Evolutionary conservation across 1,139 yeast genomes (phyloP), one percentile per base, ranked within the genome.

Genomic region (Magnusiomyces clavatus): DNA sequence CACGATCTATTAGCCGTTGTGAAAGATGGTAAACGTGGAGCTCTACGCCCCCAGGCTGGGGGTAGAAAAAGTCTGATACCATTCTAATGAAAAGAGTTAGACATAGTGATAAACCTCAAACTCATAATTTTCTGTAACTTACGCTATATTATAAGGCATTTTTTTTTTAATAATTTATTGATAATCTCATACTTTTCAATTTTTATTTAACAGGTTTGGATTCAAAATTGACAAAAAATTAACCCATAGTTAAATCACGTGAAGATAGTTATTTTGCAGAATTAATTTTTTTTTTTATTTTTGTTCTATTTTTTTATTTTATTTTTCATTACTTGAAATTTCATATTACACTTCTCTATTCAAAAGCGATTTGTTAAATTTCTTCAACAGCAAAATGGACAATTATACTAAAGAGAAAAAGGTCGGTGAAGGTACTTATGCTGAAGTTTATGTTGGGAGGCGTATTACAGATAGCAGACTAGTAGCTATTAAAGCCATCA

Each of bases 361-460:
- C 5, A 19, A 12, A 42, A 8, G 16, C n/a, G n/a, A n/a, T n/a
- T n/a, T n/a, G n/a, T n/a, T n/a, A n/a, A n/a, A n/a, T n/a, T n/a
- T n/a, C n/a, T n/a, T n/a, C n/a, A 24, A 24, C 8, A 24, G 8
- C 31, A 24, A 6, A n/a, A 42, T 36, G 51, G 46, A 50, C 10
- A 50, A 49, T 16, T 53, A 53, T 24, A 42, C 54, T 8, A 51
- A 51, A 68, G 95, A 87, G 55, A 81, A 79, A 60, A 90, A 90
- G 66, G 97, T 92, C 31, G 98, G 98, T 65, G 99, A 94, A 71
- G 99, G 99, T 70, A 94, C 99, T 0, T 94, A 92, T 74, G 99
- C 98, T 46, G 95, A 90, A 54, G 99, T 94, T 2, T 92, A 86
- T 64, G 75, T 92, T 16, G 97, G 96, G 4, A 38, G 42, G 5